Base-by-base conservation (phyloP, 805 yeast species). In the Ogataea pilisensis region DNA sequence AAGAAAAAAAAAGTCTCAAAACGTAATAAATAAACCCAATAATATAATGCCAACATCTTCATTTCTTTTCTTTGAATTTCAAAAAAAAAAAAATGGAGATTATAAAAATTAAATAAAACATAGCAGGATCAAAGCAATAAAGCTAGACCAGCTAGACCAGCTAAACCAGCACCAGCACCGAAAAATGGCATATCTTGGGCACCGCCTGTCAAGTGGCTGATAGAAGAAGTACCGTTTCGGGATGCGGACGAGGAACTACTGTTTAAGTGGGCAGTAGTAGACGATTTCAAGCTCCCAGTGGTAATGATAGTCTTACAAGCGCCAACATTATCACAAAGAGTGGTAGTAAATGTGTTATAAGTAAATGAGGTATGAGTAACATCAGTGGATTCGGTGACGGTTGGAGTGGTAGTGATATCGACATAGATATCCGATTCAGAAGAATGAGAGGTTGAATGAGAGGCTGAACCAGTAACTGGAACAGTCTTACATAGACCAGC, bases 301-400 rank as follows among this genome's bases (percentile, higher is more conserved):
- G 31, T 35, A 18, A 44, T 39, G 11, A 18, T n/a, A 9, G 48
- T 40, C 37, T 34, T 31, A 35, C 46, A 40, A 8, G 31, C 18
- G 11, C 44, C 48, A 27, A 40, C 27, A n/a, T 30, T 11, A 29
- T 40, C 41, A 34, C 50, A 43, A 41, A 34, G 29, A 29, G 52
- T 45, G 29, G 49, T 28, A 27, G 46, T 44, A 33, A 51, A 60
- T 42, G 66, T 51, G 29, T 46, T 41, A 44, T 47, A 51, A 6
- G 32, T 31, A 46, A 34, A 42, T 13, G 69, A 55, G 25, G 68
- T 63, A 49, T 61, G 47, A 42, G 75, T 68, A 38, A 66, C 55
- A 53, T 65, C 71, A 31, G 64, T 59, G 34, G 70, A 59, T 25
- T 57, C 60, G 38, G 72, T 66, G 42, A 63, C 69, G 36, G 64